Conservation (phyloP, 1,284 basidiomycete species). For the Cryptococcus deneoformans region DNA sequence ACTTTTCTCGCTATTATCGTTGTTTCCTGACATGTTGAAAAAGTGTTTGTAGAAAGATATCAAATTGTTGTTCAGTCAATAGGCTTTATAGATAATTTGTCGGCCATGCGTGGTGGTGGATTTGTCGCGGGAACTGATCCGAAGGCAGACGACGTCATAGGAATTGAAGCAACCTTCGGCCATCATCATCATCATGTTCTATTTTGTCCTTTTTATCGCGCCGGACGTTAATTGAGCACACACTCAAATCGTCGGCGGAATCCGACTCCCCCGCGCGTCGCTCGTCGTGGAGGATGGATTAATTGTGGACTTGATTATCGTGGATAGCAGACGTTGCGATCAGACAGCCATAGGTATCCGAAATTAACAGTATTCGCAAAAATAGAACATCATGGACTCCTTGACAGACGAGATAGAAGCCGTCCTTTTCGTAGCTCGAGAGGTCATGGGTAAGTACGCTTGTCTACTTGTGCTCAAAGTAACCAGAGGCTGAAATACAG, state of each 20-base stretch:
- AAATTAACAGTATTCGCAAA: background rate
- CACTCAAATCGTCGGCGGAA: background rate
- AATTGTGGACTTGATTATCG: background rate
- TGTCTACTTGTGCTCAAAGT: background rate
- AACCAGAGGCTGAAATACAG: no score
- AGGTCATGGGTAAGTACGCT: slow-evolving; percentile 47
- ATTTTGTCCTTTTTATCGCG: background rate
- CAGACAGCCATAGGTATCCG: background rate
- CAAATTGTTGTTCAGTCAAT: background rate
- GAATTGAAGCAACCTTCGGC: background rate
- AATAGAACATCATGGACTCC: slow-evolving; percentile 26
- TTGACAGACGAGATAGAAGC: slow-evolving; percentile 49
- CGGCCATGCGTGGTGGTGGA: no score
- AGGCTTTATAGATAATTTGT: no score
- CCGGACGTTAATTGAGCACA: background rate
- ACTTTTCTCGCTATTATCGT: no score
- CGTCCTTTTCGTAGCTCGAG: slow-evolving; percentile 47
- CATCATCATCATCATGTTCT: background rate
- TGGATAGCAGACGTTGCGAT: background rate
- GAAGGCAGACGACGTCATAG: no score
- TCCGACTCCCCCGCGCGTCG: background rate
- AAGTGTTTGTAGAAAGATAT: background rate
- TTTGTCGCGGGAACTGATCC: no score
- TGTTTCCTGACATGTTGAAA: no score
- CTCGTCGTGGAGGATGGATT: no score